Percentiles rank a stretch among this genome's conserved stretches.
Conservation (phyloP, 306 rosid species). For the Fagus sylvatica region DNA sequence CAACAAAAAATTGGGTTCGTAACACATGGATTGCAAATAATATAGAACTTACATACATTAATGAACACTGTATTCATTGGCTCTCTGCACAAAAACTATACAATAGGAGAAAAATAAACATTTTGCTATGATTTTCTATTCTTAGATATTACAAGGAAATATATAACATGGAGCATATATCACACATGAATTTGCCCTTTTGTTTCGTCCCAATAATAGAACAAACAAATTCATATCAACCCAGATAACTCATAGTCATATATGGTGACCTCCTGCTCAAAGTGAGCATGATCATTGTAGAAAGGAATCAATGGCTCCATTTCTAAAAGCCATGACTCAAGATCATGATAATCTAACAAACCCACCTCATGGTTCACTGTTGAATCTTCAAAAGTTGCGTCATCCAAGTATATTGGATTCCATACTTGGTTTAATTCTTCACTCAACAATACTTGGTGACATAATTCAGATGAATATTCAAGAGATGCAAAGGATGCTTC, state of each 20-base stretch:
- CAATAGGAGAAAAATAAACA: neutral
- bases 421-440: conserved; percentile 15
- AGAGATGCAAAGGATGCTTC: conserved; percentile 18
- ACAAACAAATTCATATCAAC: conserved; percentile 4
- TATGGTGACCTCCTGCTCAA: conserved; percentile 37
- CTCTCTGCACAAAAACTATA: neutral
- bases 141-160: neutral
- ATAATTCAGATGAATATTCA: neutral
- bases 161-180: neutral
- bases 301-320: conserved; percentile 19
- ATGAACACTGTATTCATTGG: neutral
- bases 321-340: conserved; percentile 35
- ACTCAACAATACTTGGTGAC: neutral
- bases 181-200: neutral
- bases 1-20: too few species aligned
- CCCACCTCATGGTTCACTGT: conserved; percentile 8
- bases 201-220: neutral
- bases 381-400: conserved; percentile 4
- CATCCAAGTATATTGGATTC: conserved; percentile 19
- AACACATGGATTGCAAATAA: too few species aligned
- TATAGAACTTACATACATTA: too few species aligned
- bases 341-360: conserved; percentile 19
- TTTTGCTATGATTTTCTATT: neutral
- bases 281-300: conserved; percentile 4
- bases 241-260: conserved; percentile 37